Percentiles rank a stretch among this genome's conserved stretches.
Evolutionary conservation across 257 asterid species (phyloP).

Genomic region (Catharanthus roseus): DNA sequence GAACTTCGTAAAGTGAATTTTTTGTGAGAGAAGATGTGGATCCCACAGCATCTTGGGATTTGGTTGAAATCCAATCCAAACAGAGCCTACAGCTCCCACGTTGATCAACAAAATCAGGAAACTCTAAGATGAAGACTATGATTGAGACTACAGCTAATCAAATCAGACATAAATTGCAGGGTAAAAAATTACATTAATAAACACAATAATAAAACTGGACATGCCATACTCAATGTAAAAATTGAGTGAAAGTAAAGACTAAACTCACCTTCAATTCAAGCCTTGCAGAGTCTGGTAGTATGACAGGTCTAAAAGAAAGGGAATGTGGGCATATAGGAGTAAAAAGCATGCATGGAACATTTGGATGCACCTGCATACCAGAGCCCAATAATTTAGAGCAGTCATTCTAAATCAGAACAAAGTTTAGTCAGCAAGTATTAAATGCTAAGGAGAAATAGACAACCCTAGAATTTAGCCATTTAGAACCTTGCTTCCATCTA

Average conservation of each 20-base stretch:
- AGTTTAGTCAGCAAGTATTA: not conserved
- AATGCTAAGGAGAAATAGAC: not conserved
- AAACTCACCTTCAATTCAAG: slow-evolving; percentile 80
- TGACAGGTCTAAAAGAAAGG: slow-evolving; percentile 96
- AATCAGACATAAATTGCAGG: not conserved
- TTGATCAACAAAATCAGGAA: not conserved
- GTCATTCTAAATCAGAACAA: not conserved
- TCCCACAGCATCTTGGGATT: no score
- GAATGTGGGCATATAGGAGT: slow-evolving; percentile 98
- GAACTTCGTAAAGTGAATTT: no score
- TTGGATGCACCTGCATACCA: slow-evolving; percentile 84
- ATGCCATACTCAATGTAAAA: not conserved
- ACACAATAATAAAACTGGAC: not conserved
- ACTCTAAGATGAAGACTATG: not conserved
- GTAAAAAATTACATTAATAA: not conserved
- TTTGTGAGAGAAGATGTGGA: no score
- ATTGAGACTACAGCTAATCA: not conserved
- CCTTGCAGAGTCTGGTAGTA: slow-evolving; percentile 96
- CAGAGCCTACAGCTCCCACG: not conserved
- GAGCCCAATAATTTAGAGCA: slow-evolving; percentile 5
- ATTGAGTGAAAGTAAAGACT: slow-evolving; percentile 2
- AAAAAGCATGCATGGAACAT: slow-evolving; percentile 98
- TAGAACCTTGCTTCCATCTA: not conserved
- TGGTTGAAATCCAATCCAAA: no score
- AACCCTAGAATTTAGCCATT: not conserved